Percentiles rank a stretch among this genome's conserved stretches.
These are phyloP conservation scores for Sporormia fimetaria DNA, from an alignment of 495 filamentous ascomycete genomes.

Conservation along the genomic window DNA sequence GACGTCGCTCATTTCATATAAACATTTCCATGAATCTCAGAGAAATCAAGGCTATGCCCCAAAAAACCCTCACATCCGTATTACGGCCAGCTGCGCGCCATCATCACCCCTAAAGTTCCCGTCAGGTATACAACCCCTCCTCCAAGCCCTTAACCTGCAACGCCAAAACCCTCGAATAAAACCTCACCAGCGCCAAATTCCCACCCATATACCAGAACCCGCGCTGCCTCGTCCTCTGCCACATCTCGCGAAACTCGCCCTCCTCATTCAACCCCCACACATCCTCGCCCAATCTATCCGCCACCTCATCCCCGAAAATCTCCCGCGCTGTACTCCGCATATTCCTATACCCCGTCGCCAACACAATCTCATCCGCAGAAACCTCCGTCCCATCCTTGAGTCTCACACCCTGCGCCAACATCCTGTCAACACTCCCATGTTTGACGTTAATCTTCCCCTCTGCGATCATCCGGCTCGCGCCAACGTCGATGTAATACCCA, in stretches of 20 bases:
- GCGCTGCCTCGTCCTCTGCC: constrained; percentile 57
- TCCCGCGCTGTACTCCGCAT: constrained; percentile 53
- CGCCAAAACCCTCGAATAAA: constrained; percentile 58
- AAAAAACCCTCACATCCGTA: too few relatives aligned
- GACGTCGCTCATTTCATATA: too few relatives aligned
- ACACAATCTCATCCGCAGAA: constrained; percentile 68
- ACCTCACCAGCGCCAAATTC: constrained; percentile 62
- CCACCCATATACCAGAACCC: constrained; percentile 81
- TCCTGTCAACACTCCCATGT: constrained; percentile 54
- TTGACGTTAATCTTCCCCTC: constrained; percentile 70
- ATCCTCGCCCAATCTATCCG: constrained; percentile 47
- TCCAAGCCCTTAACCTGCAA: constrained; percentile 64
- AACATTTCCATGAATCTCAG: too few relatives aligned
- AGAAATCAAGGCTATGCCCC: too few relatives aligned
- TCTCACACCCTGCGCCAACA: constrained; percentile 48
- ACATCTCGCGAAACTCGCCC: constrained; percentile 61
- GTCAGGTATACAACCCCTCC: too few relatives aligned
- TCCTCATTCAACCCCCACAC: constrained; percentile 74
- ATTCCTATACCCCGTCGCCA: constrained; percentile 75
- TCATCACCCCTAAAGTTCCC: too few relatives aligned
- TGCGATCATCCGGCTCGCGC: constrained; percentile 57
- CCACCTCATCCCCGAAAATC: constrained; percentile 63
- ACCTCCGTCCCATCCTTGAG: constrained; percentile 58
- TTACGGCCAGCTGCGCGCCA: too few relatives aligned
- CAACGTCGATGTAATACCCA: constrained; percentile 49